Evolutionary conservation across 2,329 filamentous ascomycete genomes (phyloP), one percentile per base, ranked within the genome.

Genomic region (Arthroderma uncinatum): DNA sequence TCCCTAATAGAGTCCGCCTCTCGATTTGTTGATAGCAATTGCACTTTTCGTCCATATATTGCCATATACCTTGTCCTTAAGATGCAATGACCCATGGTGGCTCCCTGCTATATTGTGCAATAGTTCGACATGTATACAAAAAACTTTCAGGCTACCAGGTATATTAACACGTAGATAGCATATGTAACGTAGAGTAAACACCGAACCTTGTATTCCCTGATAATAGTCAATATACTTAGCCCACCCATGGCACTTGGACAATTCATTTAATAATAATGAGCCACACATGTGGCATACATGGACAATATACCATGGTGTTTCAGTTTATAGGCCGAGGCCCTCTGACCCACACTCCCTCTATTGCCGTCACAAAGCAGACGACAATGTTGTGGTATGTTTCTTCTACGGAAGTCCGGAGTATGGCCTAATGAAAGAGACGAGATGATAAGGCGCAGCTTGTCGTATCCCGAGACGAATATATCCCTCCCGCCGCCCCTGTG

Each of bases 401-500:
- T n/a, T n/a, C 33, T 34, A 34, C 33, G 6, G 12, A 6, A 6
- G 33, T 12, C 6, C 33, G 33, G 33, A 34, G 33, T 5, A 34
- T 34, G 33, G 12, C 33, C 33, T 34, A 12, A 34, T 34, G 6
- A 6, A 34, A 21, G 40, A 25, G 5, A 47, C 16, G 16, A 10
- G 21, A 25, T 9, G 40, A n/a, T 2, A 23, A 12, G 4, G 2
- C 19, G 21, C 40, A 25, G 40, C 8, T 21, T 47, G 25, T 25
- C 44, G 44, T 48, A 48, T 48, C 28, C 44, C 21, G 25, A 48
- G 44, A 48, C 25, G 8, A 48, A 48, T 48, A 48, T 30, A 48
- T 48, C 44, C 44, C n/a, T 16, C 25, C 10, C n/a, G 44, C 21
- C 12, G 44, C 44, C 44, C 44, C 25, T 48, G 44, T 48, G 23